These are phyloP conservation scores for Clonostachys solani DNA, from an alignment of 2,329 filamentous ascomycete species.

Conservation along the genomic window DNA sequence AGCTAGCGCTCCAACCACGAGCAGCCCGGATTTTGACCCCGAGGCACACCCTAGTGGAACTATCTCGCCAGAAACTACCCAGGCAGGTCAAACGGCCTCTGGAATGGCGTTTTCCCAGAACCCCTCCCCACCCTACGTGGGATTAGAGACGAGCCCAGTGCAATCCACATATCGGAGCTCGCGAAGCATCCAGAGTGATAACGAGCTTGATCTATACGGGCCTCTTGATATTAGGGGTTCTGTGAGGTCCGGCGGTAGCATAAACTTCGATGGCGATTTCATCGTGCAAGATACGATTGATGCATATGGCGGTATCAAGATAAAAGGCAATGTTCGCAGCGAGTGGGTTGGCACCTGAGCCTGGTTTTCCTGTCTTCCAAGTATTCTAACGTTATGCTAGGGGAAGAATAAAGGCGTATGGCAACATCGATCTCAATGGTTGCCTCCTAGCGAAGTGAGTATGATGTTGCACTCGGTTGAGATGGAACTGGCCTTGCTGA, in stretches of 20 bases:
- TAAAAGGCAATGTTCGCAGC: constrained; percentile 36
- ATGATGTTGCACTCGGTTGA: not conserved
- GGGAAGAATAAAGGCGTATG: constrained; percentile 39
- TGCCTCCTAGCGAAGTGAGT: constrained; percentile 29
- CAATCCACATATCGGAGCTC: constrained; percentile 17
- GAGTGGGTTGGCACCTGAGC: constrained; percentile 21
- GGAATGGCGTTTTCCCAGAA: too few species aligned
- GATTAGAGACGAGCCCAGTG: too few species aligned
- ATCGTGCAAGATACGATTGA: constrained; percentile 37
- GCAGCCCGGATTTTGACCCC: not conserved
- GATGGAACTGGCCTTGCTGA: not conserved
- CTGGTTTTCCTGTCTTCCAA: not conserved
- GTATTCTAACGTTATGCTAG: constrained; percentile 13
- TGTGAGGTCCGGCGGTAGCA: constrained; percentile 37
- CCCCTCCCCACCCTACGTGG: too few species aligned
- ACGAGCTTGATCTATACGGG: constrained; percentile 31
- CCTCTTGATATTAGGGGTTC: constrained; percentile 42
- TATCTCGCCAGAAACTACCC: not conserved
- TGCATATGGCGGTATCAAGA: constrained; percentile 36
- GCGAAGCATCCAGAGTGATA: constrained; percentile 35
- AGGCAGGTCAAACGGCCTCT: constrained; percentile 3
- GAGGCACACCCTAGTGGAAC: not conserved
- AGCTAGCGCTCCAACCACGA: too few species aligned
- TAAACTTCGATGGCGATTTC: constrained; percentile 38
- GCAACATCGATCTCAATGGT: constrained; percentile 36